Conservation (phyloP, 2,329 filamentous ascomycete genomes). For the Grosmannia serpens region DNA sequence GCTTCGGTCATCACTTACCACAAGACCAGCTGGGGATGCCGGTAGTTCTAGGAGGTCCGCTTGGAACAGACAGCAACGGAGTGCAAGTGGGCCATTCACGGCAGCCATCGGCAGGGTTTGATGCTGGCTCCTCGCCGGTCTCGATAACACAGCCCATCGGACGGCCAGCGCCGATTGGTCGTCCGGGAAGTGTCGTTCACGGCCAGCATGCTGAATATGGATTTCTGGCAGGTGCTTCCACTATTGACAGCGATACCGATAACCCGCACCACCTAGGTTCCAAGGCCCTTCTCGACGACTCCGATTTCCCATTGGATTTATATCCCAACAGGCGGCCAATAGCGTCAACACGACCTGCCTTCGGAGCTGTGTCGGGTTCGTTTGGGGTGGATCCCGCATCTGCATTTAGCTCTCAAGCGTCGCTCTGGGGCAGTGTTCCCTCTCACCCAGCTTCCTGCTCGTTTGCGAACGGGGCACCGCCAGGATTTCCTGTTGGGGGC, state of each 20-base stretch:
- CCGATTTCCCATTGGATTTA: conserved; percentile 40
- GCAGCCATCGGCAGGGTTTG: conserved; percentile 61
- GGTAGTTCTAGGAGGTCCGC: conserved; percentile 7
- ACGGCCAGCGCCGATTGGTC: conserved; percentile 76
- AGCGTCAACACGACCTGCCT: conserved; percentile 8
- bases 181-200: conserved; percentile 62
- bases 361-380: conserved; percentile 7
- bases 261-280: conserved; percentile 68
- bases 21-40: conserved; percentile 21
- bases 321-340: conserved; percentile 16
- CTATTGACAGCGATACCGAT: conserved; percentile 50
- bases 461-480: conserved; percentile 2
- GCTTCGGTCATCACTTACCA: conserved; percentile 33
- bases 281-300: conserved; percentile 74
- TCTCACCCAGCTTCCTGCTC: background rate
- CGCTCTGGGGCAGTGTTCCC: conserved; percentile 9
- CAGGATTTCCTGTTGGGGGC: conserved; percentile 2
- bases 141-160: conserved; percentile 60
- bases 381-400: conserved; percentile 9
- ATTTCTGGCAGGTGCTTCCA: conserved; percentile 7
- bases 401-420: conserved; percentile 10
- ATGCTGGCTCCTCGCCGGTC: conserved; percentile 30
- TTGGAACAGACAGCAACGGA: conserved; percentile 19
- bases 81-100: conserved; percentile 55
- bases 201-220: conserved; percentile 28